These are phyloP conservation scores for Rosa persica DNA, from an alignment of 306 rosid species.

Conservation along the genomic window DNA sequence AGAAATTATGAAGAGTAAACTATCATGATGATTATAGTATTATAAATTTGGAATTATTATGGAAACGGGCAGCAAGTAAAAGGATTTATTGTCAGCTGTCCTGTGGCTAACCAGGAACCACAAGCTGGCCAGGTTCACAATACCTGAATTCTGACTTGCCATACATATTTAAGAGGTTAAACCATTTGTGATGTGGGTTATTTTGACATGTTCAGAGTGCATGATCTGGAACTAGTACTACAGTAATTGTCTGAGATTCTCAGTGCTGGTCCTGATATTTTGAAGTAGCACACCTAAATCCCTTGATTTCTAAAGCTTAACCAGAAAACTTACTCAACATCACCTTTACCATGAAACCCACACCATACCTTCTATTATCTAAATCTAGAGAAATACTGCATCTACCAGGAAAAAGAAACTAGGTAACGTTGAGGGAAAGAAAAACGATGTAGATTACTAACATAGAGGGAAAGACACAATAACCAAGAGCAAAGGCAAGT, in stretches of 20 bases:
- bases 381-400: not conserved
- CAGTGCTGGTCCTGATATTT: not conserved
- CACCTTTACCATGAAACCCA: not conserved
- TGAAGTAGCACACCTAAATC: not conserved
- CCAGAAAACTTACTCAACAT: not conserved
- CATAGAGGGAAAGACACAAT: not conserved
- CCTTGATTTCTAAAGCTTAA: not conserved
- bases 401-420: not conserved
- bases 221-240: not conserved
- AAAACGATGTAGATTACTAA: not conserved
- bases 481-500: not conserved
- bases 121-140: not conserved
- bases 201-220: not conserved
- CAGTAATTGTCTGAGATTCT: not conserved
- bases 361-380: not conserved
- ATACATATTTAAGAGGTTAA: not conserved
- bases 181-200: not conserved
- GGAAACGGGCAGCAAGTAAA: not conserved
- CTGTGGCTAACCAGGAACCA: not conserved
- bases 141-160: not conserved
- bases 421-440: not conserved
- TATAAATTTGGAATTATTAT: not conserved
- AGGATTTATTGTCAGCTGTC: not conserved
- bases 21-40: conserved; percentile 4
- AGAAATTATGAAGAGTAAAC: conserved; percentile 13